phyloP scores from a whole-genome alignment of 2,329 filamentous ascomycete species.

The Fusarium citri region DNA sequence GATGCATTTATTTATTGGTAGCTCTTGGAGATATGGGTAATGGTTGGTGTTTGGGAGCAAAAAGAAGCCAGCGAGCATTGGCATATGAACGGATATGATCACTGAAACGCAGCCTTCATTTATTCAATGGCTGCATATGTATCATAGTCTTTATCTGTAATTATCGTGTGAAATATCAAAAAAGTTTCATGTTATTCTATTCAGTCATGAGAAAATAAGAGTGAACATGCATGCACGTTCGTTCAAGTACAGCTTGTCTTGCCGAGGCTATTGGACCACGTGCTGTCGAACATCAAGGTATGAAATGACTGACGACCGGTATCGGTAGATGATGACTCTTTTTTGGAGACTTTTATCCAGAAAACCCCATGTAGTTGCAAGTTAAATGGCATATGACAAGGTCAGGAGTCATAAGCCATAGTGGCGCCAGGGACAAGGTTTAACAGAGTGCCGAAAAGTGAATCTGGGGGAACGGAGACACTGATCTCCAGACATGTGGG shows the following conservation, averaged over 20 bases:
- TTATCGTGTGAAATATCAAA: neutral
- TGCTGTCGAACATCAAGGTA: conserved; percentile 16
- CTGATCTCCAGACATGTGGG: conserved; percentile 9
- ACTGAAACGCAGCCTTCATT: neutral
- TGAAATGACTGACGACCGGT: conserved; percentile 24
- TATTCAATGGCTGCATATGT: neutral
- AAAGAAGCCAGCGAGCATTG: conserved; percentile 6
- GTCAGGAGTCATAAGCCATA: conserved; percentile 6
- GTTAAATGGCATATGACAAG: conserved; percentile 1
- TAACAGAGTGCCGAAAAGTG: conserved; percentile 3
- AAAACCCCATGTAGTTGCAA: conserved; percentile 13
- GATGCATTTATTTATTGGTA: conserved; percentile 12
- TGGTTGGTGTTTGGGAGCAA: conserved; percentile 17
- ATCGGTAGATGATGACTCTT: conserved; percentile 33
- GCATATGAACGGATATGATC: neutral
- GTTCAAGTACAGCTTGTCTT: neutral
- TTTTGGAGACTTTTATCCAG: neutral
- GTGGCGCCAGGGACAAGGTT: conserved; percentile 30
- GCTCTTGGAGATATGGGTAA: conserved; percentile 4
- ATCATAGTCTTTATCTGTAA: conserved; percentile 10
- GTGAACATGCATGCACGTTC: neutral
- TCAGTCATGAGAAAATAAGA: conserved; percentile 7
- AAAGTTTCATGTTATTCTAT: neutral
- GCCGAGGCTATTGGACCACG: conserved; percentile 27
- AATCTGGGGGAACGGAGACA: conserved; percentile 41